phyloP scores from a whole-genome alignment of 2,329 filamentous ascomycete genomes.

The Alternaria viburni region DNA sequence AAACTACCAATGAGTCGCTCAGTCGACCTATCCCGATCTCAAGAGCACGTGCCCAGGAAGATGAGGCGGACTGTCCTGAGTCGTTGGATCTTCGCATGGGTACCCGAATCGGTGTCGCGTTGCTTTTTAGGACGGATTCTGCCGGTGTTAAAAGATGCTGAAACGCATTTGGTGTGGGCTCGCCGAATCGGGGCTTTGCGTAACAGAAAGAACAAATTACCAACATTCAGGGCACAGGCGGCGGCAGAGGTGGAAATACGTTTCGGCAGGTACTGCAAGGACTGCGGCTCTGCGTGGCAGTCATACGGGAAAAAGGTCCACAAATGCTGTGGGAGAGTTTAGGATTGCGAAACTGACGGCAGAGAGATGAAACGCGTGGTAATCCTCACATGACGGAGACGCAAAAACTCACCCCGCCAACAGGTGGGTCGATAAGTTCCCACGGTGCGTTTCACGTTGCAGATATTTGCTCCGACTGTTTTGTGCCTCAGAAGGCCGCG shows the following conservation, averaged over 20 bases:
- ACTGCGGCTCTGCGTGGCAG: constrained; percentile 7
- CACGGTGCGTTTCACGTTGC: constrained; percentile 25
- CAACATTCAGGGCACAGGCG: constrained; percentile 6
- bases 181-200: constrained; percentile 14
- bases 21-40: constrained; percentile 7
- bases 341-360: constrained; percentile 19
- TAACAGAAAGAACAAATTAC: neutral
- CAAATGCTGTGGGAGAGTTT: constrained; percentile 5
- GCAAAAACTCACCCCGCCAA: constrained; percentile 24
- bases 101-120: constrained; percentile 7
- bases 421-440: constrained; percentile 20
- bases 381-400: constrained; percentile 20
- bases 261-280: constrained; percentile 10
- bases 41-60: constrained; percentile 13
- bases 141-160: constrained; percentile 13
- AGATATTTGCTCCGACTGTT: constrained; percentile 18
- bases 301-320: constrained; percentile 9
- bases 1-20: constrained; percentile 8
- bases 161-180: constrained; percentile 17
- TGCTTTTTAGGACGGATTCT: constrained; percentile 8
- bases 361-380: constrained; percentile 19
- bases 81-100: constrained; percentile 22
- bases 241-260: constrained; percentile 1
- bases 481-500: constrained; percentile 14
- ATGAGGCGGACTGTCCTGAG: constrained; percentile 5